phyloP scores from a whole-genome alignment of 441 rosid genomes.

The Erodium chrysanthum region DNA sequence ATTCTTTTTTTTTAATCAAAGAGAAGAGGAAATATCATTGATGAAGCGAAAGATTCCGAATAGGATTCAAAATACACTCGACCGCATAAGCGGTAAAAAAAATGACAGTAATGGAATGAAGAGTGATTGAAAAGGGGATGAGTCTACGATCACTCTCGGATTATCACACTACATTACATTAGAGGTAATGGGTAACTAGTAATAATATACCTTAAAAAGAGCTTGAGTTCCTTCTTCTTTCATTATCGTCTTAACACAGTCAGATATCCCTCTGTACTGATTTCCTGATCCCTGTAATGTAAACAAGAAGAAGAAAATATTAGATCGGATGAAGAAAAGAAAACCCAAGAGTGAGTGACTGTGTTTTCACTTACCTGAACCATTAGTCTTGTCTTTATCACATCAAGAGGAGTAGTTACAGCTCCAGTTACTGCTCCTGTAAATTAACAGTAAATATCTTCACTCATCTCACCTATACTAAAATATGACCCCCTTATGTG shows the following conservation, averaged over 20 bases:
- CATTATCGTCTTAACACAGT: constrained; percentile 23
- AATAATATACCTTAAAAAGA: constrained; percentile 26
- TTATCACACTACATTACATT: background rate
- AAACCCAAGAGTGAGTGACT: background rate
- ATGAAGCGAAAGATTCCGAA: no score
- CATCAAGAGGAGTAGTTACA: constrained; percentile 93
- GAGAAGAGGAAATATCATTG: no score
- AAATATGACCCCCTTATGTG: no score
- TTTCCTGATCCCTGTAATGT: constrained; percentile 24
- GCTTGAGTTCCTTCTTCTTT: constrained; percentile 30
- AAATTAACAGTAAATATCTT: background rate
- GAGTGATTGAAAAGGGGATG: no score
- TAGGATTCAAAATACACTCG: no score
- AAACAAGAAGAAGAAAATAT: background rate
- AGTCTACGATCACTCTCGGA: no score
- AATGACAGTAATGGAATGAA: no score
- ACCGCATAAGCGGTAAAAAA: no score
- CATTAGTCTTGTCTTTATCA: constrained; percentile 90
- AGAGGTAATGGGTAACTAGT: background rate
- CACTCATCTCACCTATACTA: no score
- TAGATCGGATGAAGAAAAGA: background rate
- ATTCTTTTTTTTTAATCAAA: no score
- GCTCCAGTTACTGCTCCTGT: constrained; percentile 92
- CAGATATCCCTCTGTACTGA: constrained; percentile 23
- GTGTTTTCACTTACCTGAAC: constrained; percentile 46